Evolutionary conservation across 352 stramenopile species (phyloP).

Genomic region (Globisporangium uncinulatum): DNA sequence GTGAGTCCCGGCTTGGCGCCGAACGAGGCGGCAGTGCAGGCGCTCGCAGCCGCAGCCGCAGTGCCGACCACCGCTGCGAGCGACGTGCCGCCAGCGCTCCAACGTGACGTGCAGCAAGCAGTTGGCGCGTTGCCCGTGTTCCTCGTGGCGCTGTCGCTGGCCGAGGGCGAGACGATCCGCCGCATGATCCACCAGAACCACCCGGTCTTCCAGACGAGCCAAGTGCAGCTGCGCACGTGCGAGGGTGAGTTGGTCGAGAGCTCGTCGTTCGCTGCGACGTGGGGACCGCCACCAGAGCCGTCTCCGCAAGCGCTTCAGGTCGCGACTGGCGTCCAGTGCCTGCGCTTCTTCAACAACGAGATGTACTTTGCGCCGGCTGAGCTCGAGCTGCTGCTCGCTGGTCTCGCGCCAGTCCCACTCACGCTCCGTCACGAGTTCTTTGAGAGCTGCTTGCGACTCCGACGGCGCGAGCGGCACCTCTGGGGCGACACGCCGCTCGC

Average conservation of each 20-base stretch:
- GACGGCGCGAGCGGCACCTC: conserved; percentile 93
- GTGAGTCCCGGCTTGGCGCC: conserved; percentile 30
- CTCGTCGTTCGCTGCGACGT: conserved; percentile 64
- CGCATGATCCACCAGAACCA: conserved; percentile 93
- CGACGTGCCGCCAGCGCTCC: conserved; percentile 25
- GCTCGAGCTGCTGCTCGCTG: conserved; percentile 88
- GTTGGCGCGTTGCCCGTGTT: conserved; percentile 60
- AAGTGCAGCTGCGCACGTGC: conserved; percentile 70
- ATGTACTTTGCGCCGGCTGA: conserved; percentile 96
- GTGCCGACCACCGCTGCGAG: conserved; percentile 15
- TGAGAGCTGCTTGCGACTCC: conserved; percentile 80
- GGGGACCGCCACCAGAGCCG: conserved; percentile 14
- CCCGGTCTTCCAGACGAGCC: conserved; percentile 58
- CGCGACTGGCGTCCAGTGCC: conserved; percentile 75
- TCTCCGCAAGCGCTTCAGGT: conserved; percentile 25
- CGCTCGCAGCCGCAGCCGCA: conserved; percentile 22
- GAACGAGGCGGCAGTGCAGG: conserved; percentile 72
- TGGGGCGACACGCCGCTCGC: conserved; percentile 94
- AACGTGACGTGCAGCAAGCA: conserved; percentile 30
- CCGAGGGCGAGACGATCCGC: conserved; percentile 96
- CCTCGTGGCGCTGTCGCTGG: conserved; percentile 94
- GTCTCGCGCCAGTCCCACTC: conserved; percentile 54
- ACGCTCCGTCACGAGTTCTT: conserved; percentile 83
- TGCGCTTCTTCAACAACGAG: conserved; percentile 98
- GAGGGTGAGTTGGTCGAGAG: conserved; percentile 80